A percentile compares a stretch with the other conserved stretches of the same genome.
phyloP scores from a whole-genome alignment of 1,284 basidiomycete species.

The Gymnopus androsaceus region DNA sequence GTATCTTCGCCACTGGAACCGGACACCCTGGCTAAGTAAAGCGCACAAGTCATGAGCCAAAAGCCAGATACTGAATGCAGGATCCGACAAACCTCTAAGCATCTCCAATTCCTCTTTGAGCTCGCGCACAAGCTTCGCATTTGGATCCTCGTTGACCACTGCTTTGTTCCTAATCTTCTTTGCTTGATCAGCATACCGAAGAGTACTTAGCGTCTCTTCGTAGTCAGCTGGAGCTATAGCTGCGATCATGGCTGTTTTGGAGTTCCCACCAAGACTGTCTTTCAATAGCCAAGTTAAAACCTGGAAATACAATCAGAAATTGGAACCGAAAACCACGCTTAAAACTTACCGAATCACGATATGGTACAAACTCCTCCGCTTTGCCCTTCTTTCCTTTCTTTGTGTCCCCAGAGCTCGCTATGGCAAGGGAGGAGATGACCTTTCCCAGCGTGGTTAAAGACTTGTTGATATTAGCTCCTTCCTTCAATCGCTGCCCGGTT shows the following conservation, averaged over 20 bases:
- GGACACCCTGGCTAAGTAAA: conserved; percentile 63
- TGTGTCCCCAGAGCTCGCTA: conserved; percentile 63
- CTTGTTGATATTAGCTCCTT: conserved; percentile 98
- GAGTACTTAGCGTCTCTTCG: conserved; percentile 94
- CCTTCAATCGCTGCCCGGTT: conserved; percentile 92
- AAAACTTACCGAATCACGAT: conserved; percentile 85
- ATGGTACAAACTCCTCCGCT: conserved; percentile 88
- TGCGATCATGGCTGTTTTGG: conserved; percentile 97
- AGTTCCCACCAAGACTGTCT: conserved; percentile 94
- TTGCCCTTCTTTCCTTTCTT: conserved; percentile 86
- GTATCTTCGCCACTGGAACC: conserved; percentile 69
- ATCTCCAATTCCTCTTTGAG: conserved; percentile 96
- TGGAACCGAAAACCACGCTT: conserved; percentile 5
- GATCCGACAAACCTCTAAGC: conserved; percentile 59
- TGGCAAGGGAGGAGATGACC: conserved; percentile 91
- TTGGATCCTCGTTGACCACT: conserved; percentile 98
- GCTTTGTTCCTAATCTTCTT: conserved; percentile 99
- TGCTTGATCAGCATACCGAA: conserved; percentile 96
- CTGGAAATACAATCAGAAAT: conserved; percentile 36
- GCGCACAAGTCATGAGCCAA: conserved; percentile 18
- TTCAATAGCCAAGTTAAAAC: conserved; percentile 97
- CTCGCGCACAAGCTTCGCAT: conserved; percentile 96
- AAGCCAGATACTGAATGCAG: background rate
- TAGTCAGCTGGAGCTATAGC: conserved; percentile 98
- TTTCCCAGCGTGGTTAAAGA: conserved; percentile 96